Percentiles rank a stretch among this genome's conserved stretches.
These are phyloP conservation scores for Arabidopsis arenosa DNA, from an alignment of 345 rosid genomes.

Conservation along the genomic window DNA sequence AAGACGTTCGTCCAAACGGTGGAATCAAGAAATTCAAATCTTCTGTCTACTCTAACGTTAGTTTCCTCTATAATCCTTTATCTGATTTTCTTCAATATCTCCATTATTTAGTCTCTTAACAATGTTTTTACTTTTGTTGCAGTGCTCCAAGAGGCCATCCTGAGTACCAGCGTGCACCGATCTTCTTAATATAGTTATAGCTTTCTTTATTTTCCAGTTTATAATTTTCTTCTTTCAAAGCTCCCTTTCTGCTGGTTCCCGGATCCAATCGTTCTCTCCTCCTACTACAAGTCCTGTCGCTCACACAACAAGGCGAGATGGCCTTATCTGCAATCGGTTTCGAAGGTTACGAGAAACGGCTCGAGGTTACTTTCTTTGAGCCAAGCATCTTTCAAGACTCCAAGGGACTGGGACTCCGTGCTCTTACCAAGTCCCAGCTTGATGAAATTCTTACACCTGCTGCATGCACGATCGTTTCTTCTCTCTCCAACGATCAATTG, in stretches of 20 bases:
- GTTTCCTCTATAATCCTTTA: not conserved
- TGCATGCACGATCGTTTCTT: slow-evolving; percentile 87
- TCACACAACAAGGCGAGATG: slow-evolving; percentile 53
- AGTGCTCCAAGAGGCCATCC: slow-evolving; percentile 91
- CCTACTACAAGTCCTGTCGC: slow-evolving; percentile 32
- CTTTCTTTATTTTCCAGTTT: slow-evolving; percentile 32
- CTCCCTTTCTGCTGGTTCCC: slow-evolving; percentile 54
- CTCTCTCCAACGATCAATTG: slow-evolving; percentile 70
- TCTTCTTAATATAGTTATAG: slow-evolving; percentile 36
- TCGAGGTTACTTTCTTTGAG: slow-evolving; percentile 74
- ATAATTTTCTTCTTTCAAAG: slow-evolving; percentile 40
- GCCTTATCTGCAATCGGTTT: slow-evolving; percentile 90
- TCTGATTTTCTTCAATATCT: not conserved
- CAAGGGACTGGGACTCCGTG: slow-evolving; percentile 66
- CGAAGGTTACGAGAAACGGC: slow-evolving; percentile 97
- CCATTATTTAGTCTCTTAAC: not conserved
- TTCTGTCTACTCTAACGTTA: slow-evolving; percentile 89
- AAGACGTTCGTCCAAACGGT: slow-evolving; percentile 96
- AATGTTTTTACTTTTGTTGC: slow-evolving; percentile 38
- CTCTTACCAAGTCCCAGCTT: slow-evolving; percentile 68
- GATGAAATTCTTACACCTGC: slow-evolving; percentile 83
- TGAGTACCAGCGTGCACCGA: slow-evolving; percentile 53
- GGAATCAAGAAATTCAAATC: slow-evolving; percentile 99
- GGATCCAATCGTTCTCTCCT: slow-evolving; percentile 49
- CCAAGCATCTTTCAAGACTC: slow-evolving; percentile 76